Evolutionary conservation across 2,329 filamentous ascomycete genomes (phyloP).

Genomic region (Fusarium sp.): DNA sequence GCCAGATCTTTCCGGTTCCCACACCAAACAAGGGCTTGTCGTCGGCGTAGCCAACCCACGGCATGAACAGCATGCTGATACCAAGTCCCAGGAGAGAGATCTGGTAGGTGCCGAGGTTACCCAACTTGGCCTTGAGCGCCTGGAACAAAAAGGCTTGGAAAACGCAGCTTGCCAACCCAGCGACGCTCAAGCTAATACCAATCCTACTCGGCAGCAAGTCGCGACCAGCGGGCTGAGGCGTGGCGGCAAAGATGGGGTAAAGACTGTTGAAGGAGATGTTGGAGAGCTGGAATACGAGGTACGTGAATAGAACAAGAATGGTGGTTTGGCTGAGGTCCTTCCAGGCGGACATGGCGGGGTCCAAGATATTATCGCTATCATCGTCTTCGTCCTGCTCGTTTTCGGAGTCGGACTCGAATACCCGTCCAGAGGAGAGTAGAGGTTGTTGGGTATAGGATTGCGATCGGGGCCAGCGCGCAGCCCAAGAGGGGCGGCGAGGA

Average conservation of each 20-base stretch:
- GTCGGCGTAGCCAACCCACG: conserved; percentile 85
- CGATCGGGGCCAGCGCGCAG: conserved; percentile 54
- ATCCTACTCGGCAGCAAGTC: conserved; percentile 82
- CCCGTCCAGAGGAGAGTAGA: conserved; percentile 45
- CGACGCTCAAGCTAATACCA: conserved; percentile 85
- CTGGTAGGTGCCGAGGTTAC: conserved; percentile 88
- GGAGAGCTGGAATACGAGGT: conserved; percentile 91
- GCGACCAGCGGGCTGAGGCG: conserved; percentile 80
- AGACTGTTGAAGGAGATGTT: conserved; percentile 97
- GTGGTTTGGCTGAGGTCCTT: conserved; percentile 82
- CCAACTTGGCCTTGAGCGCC: conserved; percentile 79
- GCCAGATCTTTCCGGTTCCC: conserved; percentile 73
- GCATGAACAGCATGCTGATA: conserved; percentile 86
- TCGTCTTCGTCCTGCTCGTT: conserved; percentile 47
- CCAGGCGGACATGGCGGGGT: conserved; percentile 54
- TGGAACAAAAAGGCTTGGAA: conserved; percentile 92
- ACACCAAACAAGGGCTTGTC: conserved; percentile 67
- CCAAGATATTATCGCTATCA: conserved; percentile 33
- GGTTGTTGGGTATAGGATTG: conserved; percentile 47
- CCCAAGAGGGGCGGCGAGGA: conserved; percentile 53
- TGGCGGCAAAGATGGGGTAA: conserved; percentile 91
- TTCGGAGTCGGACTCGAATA: conserved; percentile 43
- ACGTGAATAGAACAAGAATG: conserved; percentile 82
- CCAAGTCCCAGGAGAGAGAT: conserved; percentile 83
- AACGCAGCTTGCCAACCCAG: conserved; percentile 85